Evolutionary conservation across 257 asterid species (phyloP), one percentile per base, ranked within the genome.

Genomic region (Anisodus tanguticus): DNA sequence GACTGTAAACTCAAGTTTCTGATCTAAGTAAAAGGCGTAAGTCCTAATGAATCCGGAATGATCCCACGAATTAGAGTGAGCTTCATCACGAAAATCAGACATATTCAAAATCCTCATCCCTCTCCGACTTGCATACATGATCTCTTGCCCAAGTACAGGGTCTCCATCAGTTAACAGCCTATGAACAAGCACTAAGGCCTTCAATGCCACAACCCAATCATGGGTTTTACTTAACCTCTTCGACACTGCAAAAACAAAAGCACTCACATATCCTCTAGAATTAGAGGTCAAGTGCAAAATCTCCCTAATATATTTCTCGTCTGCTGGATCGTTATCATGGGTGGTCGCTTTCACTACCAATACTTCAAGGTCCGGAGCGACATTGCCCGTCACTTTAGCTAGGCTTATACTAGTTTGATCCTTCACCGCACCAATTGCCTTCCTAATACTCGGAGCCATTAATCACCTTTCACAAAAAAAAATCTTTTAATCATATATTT

Each of bases 131-230:
- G 93, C 89, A 12, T 85, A 87, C 87, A 85, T 82, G 31, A 94
- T 82, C 78, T 92, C 94, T 67, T 90, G 92, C 22, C 89, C 89
- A 9, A 92, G 91, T 82, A 74, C 83, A 80, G 90, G 81, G 15
- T 89, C 94, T 83, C 95, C 97, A 78, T 92, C 94, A 82, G n/a
- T 88, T 90, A 92, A 70, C 85, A 94, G 84, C 92, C 90, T 90
- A 54, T 94, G 93, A 83, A 92, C 93, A 69, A 94, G 95, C 89
- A 94, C 89, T 88, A 94, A 88, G 62, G 93, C 88, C 92, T 94
- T 94, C 88, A 92, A 77, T 0, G 97, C 98, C 85, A 94, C 98
- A 79, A 94, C 88, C 98, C 98, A 92, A 80, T 94, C 95, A 47
- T 35, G 93, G 64, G 97, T 94, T 85, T 87, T 91, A 79, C 90